Base-by-base conservation (phyloP, 2,329 filamentous ascomycete genomes). In the Leptographium radiaticola region DNA sequence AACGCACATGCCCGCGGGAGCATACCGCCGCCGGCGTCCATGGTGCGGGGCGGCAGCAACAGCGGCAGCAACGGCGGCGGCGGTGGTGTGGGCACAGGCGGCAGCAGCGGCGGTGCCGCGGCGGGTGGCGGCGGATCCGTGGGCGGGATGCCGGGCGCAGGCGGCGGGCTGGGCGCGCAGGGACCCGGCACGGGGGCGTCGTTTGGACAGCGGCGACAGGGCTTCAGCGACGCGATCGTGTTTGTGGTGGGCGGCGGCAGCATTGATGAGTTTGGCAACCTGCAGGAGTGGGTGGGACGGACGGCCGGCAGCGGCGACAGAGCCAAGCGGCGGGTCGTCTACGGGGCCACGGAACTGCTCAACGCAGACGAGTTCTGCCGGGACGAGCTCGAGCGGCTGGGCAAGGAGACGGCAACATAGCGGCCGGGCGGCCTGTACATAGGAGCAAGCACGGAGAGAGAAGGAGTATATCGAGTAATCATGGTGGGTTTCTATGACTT, bases 251-350 rank as follows among this genome's bases (percentile, higher is more conserved):
- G 93, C 5, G 93, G 94, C 48, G 93, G 93, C 44, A 96, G 89
- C 66, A 97, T 98, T 87, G 93, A 98, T 62, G 93, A 98, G 67
- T 98, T 97, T 66, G 91, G 90, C 20, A 98, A 98, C 68, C 67
- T 98, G 66, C 89, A 95, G 66, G 93, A 97, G 65, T 98, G 93
- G 93, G 89, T 91, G 6, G 82, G 81, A 67, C 78, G 91, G 59
- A 89, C 88, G 5, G 75, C 76, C 49, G 81, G 81, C 15, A 70
- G 70, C 39, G 52, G 51, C 38, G 78, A 80, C 53, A 77, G 81
- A 10, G 76, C 80, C 25, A 85, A 81, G 67, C 86, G 87, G 69
- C 78, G 89, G 59, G 86, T 98, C 11, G 87, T 97, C 1, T 98
- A 98, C 68, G 93, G 93, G 18, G 95, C 89, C 64, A 98, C 93